Conservation (phyloP, 2,329 filamentous ascomycete species). For the Aaosphaeria arxii region DNA sequence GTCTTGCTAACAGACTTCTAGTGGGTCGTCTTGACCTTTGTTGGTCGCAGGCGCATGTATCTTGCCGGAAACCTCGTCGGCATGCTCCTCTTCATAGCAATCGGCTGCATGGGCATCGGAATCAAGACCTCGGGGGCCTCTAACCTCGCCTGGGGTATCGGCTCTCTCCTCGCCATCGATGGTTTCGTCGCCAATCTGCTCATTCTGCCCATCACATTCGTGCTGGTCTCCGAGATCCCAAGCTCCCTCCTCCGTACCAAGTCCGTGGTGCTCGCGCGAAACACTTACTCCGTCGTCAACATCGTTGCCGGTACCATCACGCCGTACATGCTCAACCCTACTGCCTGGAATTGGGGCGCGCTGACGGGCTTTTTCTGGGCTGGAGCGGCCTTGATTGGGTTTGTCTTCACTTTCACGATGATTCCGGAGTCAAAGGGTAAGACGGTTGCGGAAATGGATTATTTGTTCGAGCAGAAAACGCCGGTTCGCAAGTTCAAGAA, state of each 20-base stretch:
- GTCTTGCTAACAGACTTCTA: too few species aligned
- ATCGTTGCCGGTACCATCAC: slow-evolving; percentile 63
- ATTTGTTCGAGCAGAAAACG: slow-evolving; percentile 53
- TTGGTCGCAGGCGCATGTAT: slow-evolving; percentile 64
- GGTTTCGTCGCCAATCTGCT: too few species aligned
- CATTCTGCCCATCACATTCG: slow-evolving; percentile 56
- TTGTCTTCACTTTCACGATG: neutral
- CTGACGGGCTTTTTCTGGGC: slow-evolving; percentile 32
- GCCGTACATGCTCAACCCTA: slow-evolving; percentile 44
- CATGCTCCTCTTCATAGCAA: too few species aligned
- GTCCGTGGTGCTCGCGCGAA: slow-evolving; percentile 63
- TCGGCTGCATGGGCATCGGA: too few species aligned
- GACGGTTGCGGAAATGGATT: neutral
- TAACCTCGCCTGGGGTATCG: too few species aligned
- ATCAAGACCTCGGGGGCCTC: too few species aligned
- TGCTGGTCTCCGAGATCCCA: slow-evolving; percentile 66
- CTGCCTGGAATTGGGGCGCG: slow-evolving; percentile 37
- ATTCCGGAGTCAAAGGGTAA: neutral
- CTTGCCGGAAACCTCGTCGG: too few species aligned
- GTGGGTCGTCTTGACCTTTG: slow-evolving; percentile 63
- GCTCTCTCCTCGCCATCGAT: too few species aligned
- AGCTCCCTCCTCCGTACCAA: slow-evolving; percentile 62
- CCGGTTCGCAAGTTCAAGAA: too few species aligned
- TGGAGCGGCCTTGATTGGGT: neutral
- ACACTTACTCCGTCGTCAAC: slow-evolving; percentile 60